Evolutionary conservation across 495 filamentous ascomycete genomes (phyloP), one percentile per base, ranked within the genome.

Genomic region (Aspergillus diversus): DNA sequence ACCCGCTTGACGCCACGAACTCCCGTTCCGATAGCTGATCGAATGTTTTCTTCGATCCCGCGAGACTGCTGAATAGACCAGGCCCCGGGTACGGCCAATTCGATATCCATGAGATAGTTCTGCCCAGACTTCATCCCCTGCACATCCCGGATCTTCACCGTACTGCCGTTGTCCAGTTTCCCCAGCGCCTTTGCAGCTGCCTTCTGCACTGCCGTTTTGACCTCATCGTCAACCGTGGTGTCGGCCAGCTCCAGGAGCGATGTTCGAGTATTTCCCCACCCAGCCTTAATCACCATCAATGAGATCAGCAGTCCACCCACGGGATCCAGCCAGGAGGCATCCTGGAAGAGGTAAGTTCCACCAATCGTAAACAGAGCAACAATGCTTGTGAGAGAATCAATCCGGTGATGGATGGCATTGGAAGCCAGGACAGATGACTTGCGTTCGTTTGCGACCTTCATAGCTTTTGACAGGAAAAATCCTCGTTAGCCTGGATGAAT

Each of bases 391-490:
- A 97, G 84, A 54, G 91, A 96, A 74, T 99, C 95, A 70, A 99
- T 88, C 53, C 95, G 91, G 80, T 99, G 95, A 76, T 99, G 95
- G 64, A 96, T 83, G 5, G 95, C 95, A 73, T 99, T 99, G 53
- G 92, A 96, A 21, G 94, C 92, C n/a, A 99, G 87, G 57, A 99
- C 93, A 15, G 92, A 94, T 4, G 92, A 97, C 72, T 97, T 96
- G 69, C 92, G 89, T 70, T 96, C 91, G 65, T 87, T 86, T n/a
- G 95, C 94, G 59, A 98, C 86, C 83, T 97, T 97, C 88, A 98
- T 96, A 34, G 93, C 93, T 97, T 65, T 67, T 59, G 39, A 58
- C 7, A 50, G 7, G 13, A n/a, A 59, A 57, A 51, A 63, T 59
- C 74, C 48, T 55, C 46, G 42, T 59, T 57, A 63, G 63, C 53